phyloP scores from a whole-genome alignment of 2,329 filamentous ascomycete genomes.

The Aspergillus cejpii region DNA sequence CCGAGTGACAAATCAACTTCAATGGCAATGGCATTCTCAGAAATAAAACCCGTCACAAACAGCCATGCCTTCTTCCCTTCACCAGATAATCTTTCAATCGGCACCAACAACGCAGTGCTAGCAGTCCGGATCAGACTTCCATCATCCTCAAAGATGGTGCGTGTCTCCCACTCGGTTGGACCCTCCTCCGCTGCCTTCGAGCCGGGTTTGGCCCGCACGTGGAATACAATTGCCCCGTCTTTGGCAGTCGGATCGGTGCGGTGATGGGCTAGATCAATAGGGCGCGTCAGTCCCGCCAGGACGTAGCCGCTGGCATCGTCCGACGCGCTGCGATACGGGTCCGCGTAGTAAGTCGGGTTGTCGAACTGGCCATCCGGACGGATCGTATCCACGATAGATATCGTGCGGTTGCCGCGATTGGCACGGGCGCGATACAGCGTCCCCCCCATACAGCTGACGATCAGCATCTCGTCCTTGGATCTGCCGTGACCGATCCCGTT shows the following conservation, averaged over 20 bases:
- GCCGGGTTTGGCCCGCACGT: constrained; percentile 23
- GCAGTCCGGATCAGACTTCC: constrained; percentile 46
- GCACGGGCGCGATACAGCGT: constrained; percentile 39
- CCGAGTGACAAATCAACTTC: constrained; percentile 51
- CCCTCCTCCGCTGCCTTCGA: background rate
- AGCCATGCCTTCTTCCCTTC: constrained; percentile 49
- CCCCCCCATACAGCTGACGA: constrained; percentile 42
- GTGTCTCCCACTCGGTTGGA: constrained; percentile 37
- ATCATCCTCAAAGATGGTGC: constrained; percentile 54
- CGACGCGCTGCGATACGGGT: constrained; percentile 43
- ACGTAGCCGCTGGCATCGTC: constrained; percentile 51
- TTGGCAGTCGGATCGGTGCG: constrained; percentile 31
- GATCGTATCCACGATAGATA: constrained; percentile 42
- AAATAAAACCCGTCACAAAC: constrained; percentile 52
- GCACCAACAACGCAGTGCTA: constrained; percentile 50
- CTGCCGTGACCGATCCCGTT: constrained; percentile 53
- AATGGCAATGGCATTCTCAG: constrained; percentile 46
- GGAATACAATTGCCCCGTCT: constrained; percentile 47
- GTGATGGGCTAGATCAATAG: constrained; percentile 32
- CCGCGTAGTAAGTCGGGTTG: constrained; percentile 54
- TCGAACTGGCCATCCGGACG: constrained; percentile 46
- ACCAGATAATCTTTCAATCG: constrained; percentile 45
- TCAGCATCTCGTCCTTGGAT: constrained; percentile 28
- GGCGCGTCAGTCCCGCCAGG: constrained; percentile 44
- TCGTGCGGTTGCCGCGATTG: constrained; percentile 23